phyloP scores from a whole-genome alignment of 2,329 filamentous ascomycete species.

The Sporothrix globosa region DNA sequence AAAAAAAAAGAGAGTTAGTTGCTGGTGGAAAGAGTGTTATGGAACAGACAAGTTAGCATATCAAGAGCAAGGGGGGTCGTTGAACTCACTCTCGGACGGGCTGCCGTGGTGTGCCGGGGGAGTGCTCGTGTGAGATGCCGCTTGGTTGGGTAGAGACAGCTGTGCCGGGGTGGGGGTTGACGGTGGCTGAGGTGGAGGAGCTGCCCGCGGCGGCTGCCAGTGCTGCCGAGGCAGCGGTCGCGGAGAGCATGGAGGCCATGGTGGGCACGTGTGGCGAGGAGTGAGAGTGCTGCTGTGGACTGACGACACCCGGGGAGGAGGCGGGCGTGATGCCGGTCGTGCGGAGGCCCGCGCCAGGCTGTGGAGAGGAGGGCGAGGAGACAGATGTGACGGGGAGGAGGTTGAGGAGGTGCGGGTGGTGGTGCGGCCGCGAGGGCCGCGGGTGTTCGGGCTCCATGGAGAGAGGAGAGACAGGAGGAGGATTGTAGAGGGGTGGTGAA shows the following conservation, averaged over 20 bases:
- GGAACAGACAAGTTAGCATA: no score
- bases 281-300: constrained; percentile 47
- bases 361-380: constrained; percentile 44
- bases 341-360: constrained; percentile 44
- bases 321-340: constrained; percentile 56
- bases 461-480: not conserved
- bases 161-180: constrained; percentile 56
- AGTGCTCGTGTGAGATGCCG: constrained; percentile 64
- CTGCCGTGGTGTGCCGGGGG: constrained; percentile 71
- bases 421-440: constrained; percentile 38
- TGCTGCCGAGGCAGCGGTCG: constrained; percentile 34
- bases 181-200: constrained; percentile 38
- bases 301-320: constrained; percentile 66
- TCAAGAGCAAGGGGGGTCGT: no score
- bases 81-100: constrained; percentile 73
- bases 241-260: constrained; percentile 39
- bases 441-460: constrained; percentile 41
- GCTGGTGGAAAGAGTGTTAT: no score
- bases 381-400: constrained; percentile 40
- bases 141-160: constrained; percentile 54
- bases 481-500: not conserved
- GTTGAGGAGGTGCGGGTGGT: constrained; percentile 44
- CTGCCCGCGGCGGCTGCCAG: not conserved
- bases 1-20: no score
- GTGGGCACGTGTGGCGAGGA: constrained; percentile 45